These are phyloP conservation scores for Porpolomopsis calyptriformis DNA, from an alignment of 768 basidiomycete species.

Conservation along the genomic window DNA sequence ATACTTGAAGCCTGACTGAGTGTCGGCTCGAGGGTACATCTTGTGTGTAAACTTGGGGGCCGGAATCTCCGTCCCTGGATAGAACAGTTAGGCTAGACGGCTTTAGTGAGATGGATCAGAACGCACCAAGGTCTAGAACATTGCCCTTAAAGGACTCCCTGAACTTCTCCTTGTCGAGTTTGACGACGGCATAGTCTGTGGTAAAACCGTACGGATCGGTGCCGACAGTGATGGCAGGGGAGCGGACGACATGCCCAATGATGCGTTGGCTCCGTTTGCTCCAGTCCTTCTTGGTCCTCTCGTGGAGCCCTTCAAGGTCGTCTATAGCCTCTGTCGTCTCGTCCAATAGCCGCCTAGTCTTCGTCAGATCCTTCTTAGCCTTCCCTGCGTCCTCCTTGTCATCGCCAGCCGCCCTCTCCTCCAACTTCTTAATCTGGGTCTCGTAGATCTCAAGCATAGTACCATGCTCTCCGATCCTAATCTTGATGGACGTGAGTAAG, in stretches of 20 bases:
- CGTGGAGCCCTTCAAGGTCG: neutral
- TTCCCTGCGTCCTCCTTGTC: neutral
- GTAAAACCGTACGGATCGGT: neutral
- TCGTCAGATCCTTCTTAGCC: too few species aligned
- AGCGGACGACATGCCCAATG: neutral
- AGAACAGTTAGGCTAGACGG: neutral
- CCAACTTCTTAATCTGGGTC: slow-evolving; percentile 1
- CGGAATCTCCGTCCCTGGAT: slow-evolving; percentile 17
- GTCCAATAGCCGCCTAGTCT: neutral
- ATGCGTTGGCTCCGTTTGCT: slow-evolving; percentile 1
- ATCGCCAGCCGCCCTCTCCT: neutral
- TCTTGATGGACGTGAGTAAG: slow-evolving; percentile 20
- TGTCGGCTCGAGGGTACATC: slow-evolving; percentile 15
- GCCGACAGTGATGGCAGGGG: slow-evolving; percentile 2
- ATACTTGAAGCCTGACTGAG: slow-evolving; percentile 12
- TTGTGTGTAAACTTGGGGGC: slow-evolving; percentile 8
- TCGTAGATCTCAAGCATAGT: neutral
- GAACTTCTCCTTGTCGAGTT: slow-evolving; percentile 17
- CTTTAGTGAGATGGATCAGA: slow-evolving; percentile 6
- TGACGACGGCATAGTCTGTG: slow-evolving; percentile 9
- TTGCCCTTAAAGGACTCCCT: slow-evolving; percentile 19
- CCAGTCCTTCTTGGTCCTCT: neutral
- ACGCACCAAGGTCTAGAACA: slow-evolving; percentile 18
- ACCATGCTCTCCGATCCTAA: slow-evolving; percentile 11
- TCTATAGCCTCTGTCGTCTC: neutral